Evolutionary conservation across 768 basidiomycete species (phyloP).

Genomic region (Tulasnella sp.): DNA sequence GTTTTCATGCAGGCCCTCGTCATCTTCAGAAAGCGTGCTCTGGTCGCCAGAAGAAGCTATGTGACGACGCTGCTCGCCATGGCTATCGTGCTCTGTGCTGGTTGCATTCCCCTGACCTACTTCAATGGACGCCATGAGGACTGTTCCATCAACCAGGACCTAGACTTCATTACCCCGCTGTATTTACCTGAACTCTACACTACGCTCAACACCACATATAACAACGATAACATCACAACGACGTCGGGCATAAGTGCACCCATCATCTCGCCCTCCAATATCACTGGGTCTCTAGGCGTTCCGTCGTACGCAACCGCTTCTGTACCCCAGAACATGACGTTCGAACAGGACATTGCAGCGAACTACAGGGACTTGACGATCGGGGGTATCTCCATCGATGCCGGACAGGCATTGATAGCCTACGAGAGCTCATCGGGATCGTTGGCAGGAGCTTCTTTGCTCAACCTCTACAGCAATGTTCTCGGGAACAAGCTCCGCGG

Average conservation of each 20-base stretch:
- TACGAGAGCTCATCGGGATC: slow-evolving; percentile 61
- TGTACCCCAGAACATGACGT: slow-evolving; percentile 30
- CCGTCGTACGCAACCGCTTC: background rate
- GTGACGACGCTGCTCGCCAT: slow-evolving; percentile 46
- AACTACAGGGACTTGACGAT: slow-evolving; percentile 45
- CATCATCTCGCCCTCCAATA: slow-evolving; percentile 44
- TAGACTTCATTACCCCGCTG: slow-evolving; percentile 34
- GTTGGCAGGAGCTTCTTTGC: slow-evolving; percentile 43
- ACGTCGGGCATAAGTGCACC: slow-evolving; percentile 21
- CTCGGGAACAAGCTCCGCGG: slow-evolving; percentile 55
- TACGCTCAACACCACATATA: background rate
- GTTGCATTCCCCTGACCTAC: slow-evolving; percentile 58
- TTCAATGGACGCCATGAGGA: slow-evolving; percentile 40
- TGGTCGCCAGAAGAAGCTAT: slow-evolving; percentile 59
- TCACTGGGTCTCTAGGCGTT: slow-evolving; percentile 37
- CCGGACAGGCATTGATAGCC: slow-evolving; percentile 43
- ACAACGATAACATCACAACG: background rate
- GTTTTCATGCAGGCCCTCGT: slow-evolving; percentile 57
- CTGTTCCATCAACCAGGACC: slow-evolving; percentile 35
- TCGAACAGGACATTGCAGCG: slow-evolving; percentile 41
- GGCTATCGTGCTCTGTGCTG: slow-evolving; percentile 46
- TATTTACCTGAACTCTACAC: slow-evolving; percentile 39
- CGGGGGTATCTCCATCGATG: slow-evolving; percentile 59
- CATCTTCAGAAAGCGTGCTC: slow-evolving; percentile 57
- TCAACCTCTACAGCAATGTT: slow-evolving; percentile 59